Evolutionary conservation across 305 asterid genomes (phyloP).

Genomic region (Fraxinus ornus): DNA sequence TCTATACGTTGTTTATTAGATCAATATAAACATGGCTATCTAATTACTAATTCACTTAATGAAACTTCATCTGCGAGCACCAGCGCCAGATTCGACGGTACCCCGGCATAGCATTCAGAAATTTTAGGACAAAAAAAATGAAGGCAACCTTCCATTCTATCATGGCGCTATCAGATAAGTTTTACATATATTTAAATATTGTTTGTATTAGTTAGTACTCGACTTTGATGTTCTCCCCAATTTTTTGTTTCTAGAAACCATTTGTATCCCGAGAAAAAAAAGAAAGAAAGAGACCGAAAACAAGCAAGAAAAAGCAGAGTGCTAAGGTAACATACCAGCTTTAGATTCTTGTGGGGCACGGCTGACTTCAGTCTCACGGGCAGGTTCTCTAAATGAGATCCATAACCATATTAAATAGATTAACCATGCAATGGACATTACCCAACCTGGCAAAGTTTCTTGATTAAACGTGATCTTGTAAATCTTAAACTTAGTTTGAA

Average conservation of each 20-base stretch:
- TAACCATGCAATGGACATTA: slow-evolving; percentile 86
- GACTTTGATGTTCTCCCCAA: not conserved
- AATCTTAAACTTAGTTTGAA: slow-evolving; percentile 70
- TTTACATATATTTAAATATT: not conserved
- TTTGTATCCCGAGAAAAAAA: not conserved
- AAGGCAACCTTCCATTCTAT: not conserved
- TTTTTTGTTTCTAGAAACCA: not conserved
- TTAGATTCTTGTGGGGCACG: slow-evolving; percentile 45
- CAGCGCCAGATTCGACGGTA: not conserved
- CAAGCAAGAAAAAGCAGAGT: not conserved
- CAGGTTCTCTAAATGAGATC: slow-evolving; percentile 84
- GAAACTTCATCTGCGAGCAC: not conserved
- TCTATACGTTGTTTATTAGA: not conserved
- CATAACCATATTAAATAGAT: slow-evolving; percentile 77
- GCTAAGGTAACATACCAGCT: slow-evolving; percentile 45
- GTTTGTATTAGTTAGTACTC: not conserved
- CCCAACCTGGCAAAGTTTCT: slow-evolving; percentile 96
- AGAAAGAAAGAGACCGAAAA: not conserved
- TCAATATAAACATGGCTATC: not conserved
- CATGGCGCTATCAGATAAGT: slow-evolving; percentile 9
- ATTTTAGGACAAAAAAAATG: not conserved
- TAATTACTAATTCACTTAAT: not conserved
- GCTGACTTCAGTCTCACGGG: slow-evolving; percentile 42
- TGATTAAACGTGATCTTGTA: slow-evolving; percentile 75
- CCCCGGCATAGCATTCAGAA: not conserved